Evolutionary conservation across 1,139 yeast species (phyloP).

Genomic region (Suhomyces bokatorum): DNA sequence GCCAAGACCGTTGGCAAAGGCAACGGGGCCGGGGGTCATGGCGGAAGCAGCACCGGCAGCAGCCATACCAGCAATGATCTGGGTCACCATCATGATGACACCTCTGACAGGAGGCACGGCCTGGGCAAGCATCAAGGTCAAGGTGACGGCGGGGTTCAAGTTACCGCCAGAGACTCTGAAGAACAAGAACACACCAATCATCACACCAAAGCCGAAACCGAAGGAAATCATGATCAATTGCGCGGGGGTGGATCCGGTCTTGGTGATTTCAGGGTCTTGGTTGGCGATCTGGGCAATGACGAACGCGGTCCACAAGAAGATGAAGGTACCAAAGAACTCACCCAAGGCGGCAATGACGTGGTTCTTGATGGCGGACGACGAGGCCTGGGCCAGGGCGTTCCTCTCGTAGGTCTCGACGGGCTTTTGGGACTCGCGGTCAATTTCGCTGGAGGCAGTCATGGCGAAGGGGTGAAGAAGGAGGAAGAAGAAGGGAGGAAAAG

Average conservation of each 20-base stretch:
- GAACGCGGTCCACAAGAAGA: constrained; percentile 80
- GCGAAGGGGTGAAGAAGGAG: not conserved
- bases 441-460: constrained; percentile 21
- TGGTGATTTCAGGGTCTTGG: constrained; percentile 52
- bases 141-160: constrained; percentile 86
- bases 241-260: constrained; percentile 57
- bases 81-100: constrained; percentile 61
- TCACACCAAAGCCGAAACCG: constrained; percentile 86
- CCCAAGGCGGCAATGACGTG: constrained; percentile 39
- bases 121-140: constrained; percentile 66
- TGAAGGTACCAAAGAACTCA: constrained; percentile 84
- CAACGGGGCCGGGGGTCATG: constrained; percentile 79
- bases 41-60: constrained; percentile 91
- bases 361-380: constrained; percentile 31
- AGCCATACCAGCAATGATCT: constrained; percentile 84
- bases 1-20: constrained; percentile 72
- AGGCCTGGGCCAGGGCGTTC: constrained; percentile 15
- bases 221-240: constrained; percentile 77
- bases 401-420: constrained; percentile 34
- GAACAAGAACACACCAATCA: constrained; percentile 72
- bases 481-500: not conserved
- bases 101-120: constrained; percentile 78
- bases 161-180: constrained; percentile 88
- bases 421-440: constrained; percentile 34
- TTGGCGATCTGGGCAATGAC: constrained; percentile 86